Percentiles rank a stretch among this genome's conserved stretches.
Conservation (phyloP, 192 early-diverging fungal genomes). For the Coemansia sp. region DNA sequence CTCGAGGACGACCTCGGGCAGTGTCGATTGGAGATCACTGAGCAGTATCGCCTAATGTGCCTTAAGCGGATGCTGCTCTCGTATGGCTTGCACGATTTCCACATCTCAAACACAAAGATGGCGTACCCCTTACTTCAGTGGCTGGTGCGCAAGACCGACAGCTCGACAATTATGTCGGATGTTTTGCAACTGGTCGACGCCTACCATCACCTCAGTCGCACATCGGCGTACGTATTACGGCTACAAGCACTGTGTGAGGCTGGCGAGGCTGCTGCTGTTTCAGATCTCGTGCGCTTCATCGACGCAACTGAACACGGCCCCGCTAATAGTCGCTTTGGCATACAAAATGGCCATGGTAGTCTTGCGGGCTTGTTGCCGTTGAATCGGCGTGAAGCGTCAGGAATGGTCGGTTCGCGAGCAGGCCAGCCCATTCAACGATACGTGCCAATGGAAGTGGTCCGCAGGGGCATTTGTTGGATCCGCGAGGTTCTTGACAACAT, state of each 20-base stretch:
- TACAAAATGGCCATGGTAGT: not conserved
- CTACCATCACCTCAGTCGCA: slow-evolving; percentile 58
- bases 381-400: not conserved
- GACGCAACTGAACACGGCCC: slow-evolving; percentile 28
- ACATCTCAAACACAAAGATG: slow-evolving; percentile 59
- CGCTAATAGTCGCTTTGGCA: not conserved
- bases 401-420: not conserved
- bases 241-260: slow-evolving; percentile 55
- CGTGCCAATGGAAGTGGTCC: slow-evolving; percentile 36
- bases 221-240: slow-evolving; percentile 57
- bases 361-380: not conserved
- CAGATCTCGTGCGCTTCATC: slow-evolving; percentile 15
- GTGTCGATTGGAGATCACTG: slow-evolving; percentile 50
- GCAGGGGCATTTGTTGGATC: slow-evolving; percentile 37
- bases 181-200: slow-evolving; percentile 60
- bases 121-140: slow-evolving; percentile 56
- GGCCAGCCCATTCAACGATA: slow-evolving; percentile 4
- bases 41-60: slow-evolving; percentile 65
- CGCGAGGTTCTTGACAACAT: slow-evolving; percentile 45
- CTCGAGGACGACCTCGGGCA: slow-evolving; percentile 18
- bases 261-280: slow-evolving; percentile 21
- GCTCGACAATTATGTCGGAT: slow-evolving; percentile 58
- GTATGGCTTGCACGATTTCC: slow-evolving; percentile 60
- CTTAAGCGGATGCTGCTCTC: slow-evolving; percentile 61
- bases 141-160: slow-evolving; percentile 53